Conservation (phyloP, 148 eudicot genomes). For the Rhododendron griersonianum region DNA sequence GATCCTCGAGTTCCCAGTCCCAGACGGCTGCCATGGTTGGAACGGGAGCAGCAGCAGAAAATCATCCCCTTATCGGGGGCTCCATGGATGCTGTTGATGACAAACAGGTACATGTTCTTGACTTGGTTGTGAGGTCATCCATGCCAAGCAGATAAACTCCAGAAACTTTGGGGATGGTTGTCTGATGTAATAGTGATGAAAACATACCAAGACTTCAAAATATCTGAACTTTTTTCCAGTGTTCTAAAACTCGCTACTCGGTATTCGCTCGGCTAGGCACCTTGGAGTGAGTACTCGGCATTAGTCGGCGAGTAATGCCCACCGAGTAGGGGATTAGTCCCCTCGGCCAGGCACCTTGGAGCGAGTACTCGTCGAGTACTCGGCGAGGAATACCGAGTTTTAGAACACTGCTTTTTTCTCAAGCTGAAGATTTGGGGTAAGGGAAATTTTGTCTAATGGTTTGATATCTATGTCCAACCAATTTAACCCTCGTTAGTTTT, state of each 20-base stretch:
- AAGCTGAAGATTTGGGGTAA: neutral
- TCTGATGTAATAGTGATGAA: neutral
- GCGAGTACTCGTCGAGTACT: too few relatives aligned
- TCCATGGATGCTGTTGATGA: constrained; percentile 52
- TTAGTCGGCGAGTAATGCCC: too few relatives aligned
- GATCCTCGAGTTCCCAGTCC: constrained; percentile 51
- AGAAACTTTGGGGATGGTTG: neutral
- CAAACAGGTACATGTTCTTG: constrained; percentile 47
- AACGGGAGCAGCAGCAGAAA: constrained; percentile 47
- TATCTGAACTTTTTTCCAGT: neutral
- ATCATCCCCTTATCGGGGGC: constrained; percentile 49
- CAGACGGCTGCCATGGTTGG: constrained; percentile 53
- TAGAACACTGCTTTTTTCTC: neutral
- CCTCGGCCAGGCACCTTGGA: too few relatives aligned
- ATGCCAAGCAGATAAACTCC: neutral
- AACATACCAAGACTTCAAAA: neutral
- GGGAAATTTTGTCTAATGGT: neutral
- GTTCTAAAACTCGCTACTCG: too few relatives aligned
- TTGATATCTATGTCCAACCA: neutral
- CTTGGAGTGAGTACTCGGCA: too few relatives aligned
- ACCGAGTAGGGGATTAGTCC: too few relatives aligned
- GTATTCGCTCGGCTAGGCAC: too few relatives aligned
- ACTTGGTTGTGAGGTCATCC: neutral
- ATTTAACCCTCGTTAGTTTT: neutral
- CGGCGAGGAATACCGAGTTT: too few relatives aligned